A percentile compares a stretch with the other conserved stretches of the same genome.
Conservation (phyloP, 768 basidiomycete genomes). For the Boletus vermiculosoides region DNA sequence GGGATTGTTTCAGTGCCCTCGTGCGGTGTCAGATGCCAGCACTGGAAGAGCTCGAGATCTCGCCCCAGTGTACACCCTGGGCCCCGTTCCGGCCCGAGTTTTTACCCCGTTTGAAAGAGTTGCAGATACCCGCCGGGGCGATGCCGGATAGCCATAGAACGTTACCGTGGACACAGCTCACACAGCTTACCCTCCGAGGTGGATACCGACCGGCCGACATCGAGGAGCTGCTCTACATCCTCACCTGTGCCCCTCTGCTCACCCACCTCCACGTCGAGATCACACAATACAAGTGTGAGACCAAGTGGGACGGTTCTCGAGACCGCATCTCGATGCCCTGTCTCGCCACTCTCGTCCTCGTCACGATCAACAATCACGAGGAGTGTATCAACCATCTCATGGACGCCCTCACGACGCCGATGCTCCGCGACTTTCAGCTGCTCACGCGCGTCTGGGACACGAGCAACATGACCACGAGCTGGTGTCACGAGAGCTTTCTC, state of each 20-base stretch:
- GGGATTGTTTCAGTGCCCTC: constrained; percentile 27
- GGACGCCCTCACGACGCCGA: constrained; percentile 25
- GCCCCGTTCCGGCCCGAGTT: constrained; percentile 30
- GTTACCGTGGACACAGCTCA: constrained; percentile 33
- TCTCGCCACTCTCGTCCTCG: constrained; percentile 31
- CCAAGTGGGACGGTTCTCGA: constrained; percentile 25
- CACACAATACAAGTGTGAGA: constrained; percentile 30
- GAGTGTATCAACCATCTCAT: constrained; percentile 27
- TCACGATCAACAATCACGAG: constrained; percentile 31
- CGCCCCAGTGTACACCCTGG: constrained; percentile 33
- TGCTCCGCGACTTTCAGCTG: constrained; percentile 31
- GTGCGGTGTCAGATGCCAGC: constrained; percentile 24
- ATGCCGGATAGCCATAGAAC: constrained; percentile 33
- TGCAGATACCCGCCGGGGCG: constrained; percentile 32
- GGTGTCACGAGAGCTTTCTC: constrained; percentile 31
- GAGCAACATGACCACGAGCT: constrained; percentile 28
- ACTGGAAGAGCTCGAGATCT: constrained; percentile 34
- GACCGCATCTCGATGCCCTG: constrained; percentile 30
- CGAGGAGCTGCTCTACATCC: constrained; percentile 26
- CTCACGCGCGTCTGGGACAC: constrained; percentile 35
- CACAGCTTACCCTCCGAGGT: constrained; percentile 32
- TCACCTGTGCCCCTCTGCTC: constrained; percentile 27
- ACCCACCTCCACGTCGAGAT: constrained; percentile 32
- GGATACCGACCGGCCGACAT: constrained; percentile 30
- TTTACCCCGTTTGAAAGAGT: constrained; percentile 22